Conservation (phyloP, 2,329 filamentous ascomycete species). For the Fonsecaea nubica region DNA sequence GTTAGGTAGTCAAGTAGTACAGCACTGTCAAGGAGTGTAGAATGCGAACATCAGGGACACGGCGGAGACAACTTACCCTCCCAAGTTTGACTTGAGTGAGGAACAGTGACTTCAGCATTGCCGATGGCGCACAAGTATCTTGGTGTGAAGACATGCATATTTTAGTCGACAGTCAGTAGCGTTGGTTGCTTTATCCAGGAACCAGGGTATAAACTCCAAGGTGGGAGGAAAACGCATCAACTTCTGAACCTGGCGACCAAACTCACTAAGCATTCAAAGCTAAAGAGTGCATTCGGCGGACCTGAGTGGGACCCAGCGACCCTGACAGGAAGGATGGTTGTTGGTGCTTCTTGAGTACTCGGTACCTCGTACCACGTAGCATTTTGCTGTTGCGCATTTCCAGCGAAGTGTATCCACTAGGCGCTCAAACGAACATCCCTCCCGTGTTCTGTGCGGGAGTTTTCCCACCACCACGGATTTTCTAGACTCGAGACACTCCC, state of each 20-base stretch:
- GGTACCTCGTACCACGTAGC: not conserved
- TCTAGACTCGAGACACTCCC: constrained; percentile 10
- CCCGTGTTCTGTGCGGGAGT: constrained; percentile 4
- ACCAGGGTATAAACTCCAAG: not conserved
- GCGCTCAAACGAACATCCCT: not conserved
- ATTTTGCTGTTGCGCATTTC: constrained; percentile 2
- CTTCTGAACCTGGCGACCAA: not conserved
- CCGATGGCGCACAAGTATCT: not conserved
- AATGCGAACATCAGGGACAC: not conserved
- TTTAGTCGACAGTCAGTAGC: not conserved
- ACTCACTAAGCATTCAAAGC: not conserved
- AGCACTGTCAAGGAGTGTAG: not conserved
- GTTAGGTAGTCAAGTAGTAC: too few species aligned
- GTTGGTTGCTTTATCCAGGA: constrained; percentile 12
- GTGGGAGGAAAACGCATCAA: not conserved
- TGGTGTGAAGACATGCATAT: constrained; percentile 1
- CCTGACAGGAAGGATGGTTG: not conserved
- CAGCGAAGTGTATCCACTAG: not conserved
- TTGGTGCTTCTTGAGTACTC: not conserved
- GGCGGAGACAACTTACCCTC: not conserved
- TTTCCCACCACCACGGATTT: constrained; percentile 15
- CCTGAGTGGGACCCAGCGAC: not conserved
- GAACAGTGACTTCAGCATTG: not conserved
- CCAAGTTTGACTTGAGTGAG: not conserved
- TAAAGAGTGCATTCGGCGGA: constrained; percentile 1